Evolutionary conservation across 208 protist genomes (phyloP).

Genomic region (Trypanosoma brucei): DNA sequence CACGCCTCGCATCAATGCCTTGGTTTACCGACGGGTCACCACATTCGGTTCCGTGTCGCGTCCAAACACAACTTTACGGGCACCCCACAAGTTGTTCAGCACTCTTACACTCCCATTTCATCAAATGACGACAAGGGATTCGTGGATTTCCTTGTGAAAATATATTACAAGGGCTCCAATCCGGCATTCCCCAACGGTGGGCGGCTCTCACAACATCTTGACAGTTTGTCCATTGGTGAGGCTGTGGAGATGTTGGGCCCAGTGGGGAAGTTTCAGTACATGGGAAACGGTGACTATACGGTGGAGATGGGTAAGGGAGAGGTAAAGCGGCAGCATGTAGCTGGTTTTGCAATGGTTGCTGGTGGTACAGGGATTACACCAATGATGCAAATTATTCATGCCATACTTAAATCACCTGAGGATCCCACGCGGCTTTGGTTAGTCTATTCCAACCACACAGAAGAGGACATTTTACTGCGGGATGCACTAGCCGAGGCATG

Average conservation of each 20-base stretch:
- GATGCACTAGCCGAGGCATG: constrained; percentile 75
- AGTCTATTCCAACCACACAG: constrained; percentile 85
- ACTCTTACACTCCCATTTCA: constrained; percentile 90
- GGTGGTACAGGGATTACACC: constrained; percentile 92
- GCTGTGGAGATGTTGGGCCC: constrained; percentile 87
- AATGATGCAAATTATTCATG: constrained; percentile 87
- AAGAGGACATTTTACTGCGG: constrained; percentile 89
- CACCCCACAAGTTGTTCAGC: constrained; percentile 57
- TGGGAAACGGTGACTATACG: constrained; percentile 32
- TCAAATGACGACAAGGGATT: constrained; percentile 84
- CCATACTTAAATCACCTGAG: constrained; percentile 58
- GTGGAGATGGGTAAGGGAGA: constrained; percentile 2
- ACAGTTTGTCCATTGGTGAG: constrained; percentile 74
- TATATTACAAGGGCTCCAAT: constrained; percentile 83
- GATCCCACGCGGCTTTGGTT: constrained; percentile 84
- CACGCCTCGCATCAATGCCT: constrained; percentile 35
- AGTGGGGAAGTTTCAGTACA: constrained; percentile 86
- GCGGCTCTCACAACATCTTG: constrained; percentile 86
- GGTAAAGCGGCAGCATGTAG: constrained; percentile 25
- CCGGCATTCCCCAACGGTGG: constrained; percentile 86
- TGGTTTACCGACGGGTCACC: constrained; percentile 81
- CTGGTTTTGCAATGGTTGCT: constrained; percentile 61
- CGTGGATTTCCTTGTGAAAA: constrained; percentile 92
- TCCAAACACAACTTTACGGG: constrained; percentile 22
- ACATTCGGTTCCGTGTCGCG: constrained; percentile 53